Base-by-base conservation (phyloP, 108 stramenopile genomes). In the Fistulifera pelliculosa region DNA sequence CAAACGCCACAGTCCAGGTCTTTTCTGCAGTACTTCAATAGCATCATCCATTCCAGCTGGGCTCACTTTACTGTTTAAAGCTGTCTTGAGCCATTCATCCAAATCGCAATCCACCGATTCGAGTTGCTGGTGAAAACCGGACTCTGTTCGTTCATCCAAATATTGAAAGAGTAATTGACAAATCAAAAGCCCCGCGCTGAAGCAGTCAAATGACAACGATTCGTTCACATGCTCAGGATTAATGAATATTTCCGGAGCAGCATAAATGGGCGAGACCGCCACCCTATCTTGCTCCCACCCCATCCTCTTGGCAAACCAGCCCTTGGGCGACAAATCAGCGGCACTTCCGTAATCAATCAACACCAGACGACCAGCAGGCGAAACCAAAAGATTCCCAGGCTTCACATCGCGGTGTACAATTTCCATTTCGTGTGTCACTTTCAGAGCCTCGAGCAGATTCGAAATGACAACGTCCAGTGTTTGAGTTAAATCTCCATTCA, bases 391-490 rank as follows among this genome's bases (percentile, higher is more conserved):
- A 58, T 85, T 85, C 21, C 66, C 77, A 10, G 84, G 88, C 64
- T 90, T 90, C 43, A 85, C 62, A 68, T 90, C 88, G 10, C 88
- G 75, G 66, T 90, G 88, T 14, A 82, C 76, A 40, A 90, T 78
- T 17, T 72, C 58, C 21, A 50, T 18, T 13, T 48, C 44, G 58
- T 90, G 84, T 18, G 83, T 62, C 26, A 47, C 53, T 16, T 39
- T 41, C 54, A 86, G 51, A 21, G 70, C 70, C 24, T 70, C 54
- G 47, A 90, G 66, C 6, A 90, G 48, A 11, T 41, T 49, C 12
- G 47, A 15, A 11, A 83, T 58, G 11, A 70, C 56, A 24, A 41
- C 55, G 60, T 83, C 81, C 6, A 83, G 49, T 21, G 69, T 72
- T 60, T 76, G 71, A 25, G 64, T 81, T 56, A 85, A 69, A 0